phyloP scores from a whole-genome alignment of 2,329 filamentous ascomycete genomes.

The Cladorrhinum sp. region DNA sequence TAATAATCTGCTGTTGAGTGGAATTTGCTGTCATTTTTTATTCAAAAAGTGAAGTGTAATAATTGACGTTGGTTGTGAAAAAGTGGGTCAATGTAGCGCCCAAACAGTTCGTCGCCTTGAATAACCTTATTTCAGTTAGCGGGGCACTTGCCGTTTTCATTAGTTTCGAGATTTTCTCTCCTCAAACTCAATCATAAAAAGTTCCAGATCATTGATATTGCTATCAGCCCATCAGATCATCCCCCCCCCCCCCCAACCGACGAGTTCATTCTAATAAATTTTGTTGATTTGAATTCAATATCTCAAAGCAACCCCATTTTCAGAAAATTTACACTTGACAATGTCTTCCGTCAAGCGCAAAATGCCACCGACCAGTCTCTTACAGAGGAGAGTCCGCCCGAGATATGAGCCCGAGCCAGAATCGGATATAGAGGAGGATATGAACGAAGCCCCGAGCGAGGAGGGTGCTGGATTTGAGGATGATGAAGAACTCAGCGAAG shows the following conservation, averaged over 20 bases:
- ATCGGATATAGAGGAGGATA: constrained; percentile 23
- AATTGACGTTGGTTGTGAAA: not conserved
- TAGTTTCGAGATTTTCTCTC: not conserved
- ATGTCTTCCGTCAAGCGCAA: constrained; percentile 26
- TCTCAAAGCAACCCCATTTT: not conserved
- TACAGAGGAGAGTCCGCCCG: constrained; percentile 25
- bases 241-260: not conserved
- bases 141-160: not conserved
- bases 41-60: not conserved
- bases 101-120: not conserved
- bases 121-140: not conserved
- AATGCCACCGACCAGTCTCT: constrained; percentile 18
- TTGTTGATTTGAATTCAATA: not conserved
- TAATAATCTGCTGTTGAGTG: not conserved
- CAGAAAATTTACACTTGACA: not conserved
- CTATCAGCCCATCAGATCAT: not conserved
- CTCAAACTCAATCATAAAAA: not conserved
- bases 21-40: not conserved
- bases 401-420: constrained; percentile 28
- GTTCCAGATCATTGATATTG: not conserved
- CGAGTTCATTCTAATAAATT: not conserved
- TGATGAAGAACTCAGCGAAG: constrained; percentile 17
- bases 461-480: constrained; percentile 22
- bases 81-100: constrained; percentile 2
- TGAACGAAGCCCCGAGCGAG: constrained; percentile 27